Evolutionary conservation across 2,329 filamentous ascomycete genomes (phyloP).

Genomic region (Rutstroemia sydowiana): DNA sequence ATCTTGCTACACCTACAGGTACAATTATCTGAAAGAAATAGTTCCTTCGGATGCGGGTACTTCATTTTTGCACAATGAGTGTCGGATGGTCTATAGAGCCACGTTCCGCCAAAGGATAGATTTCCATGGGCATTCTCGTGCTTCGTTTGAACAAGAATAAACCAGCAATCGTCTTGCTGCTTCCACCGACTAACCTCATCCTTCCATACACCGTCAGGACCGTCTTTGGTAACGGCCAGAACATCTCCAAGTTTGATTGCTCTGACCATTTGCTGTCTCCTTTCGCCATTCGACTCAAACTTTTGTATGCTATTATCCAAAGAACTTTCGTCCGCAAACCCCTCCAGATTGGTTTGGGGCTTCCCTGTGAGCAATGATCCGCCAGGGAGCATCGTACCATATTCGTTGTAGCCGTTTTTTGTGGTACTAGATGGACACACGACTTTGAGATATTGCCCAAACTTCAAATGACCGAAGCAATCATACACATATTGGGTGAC

Average conservation of each 20-base stretch:
- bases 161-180: constrained; percentile 51
- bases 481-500: constrained; percentile 63
- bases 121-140: constrained; percentile 31
- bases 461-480: constrained; percentile 58
- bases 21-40: constrained; percentile 73
- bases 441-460: constrained; percentile 42
- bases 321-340: not conserved
- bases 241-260: constrained; percentile 44
- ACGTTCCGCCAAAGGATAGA: constrained; percentile 55
- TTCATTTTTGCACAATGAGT: constrained; percentile 61
- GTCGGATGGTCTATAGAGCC: constrained; percentile 66
- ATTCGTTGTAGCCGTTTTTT: not conserved
- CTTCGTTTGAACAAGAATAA: constrained; percentile 59
- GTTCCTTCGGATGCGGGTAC: constrained; percentile 65
- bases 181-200: constrained; percentile 38
- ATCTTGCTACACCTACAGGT: constrained; percentile 49
- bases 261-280: constrained; percentile 35
- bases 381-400: not conserved
- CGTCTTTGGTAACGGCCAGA: constrained; percentile 38
- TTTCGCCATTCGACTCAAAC: not conserved
- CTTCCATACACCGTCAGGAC: constrained; percentile 48
- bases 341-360: too few relatives aligned
- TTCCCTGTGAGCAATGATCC: not conserved
- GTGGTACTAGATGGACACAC: too few relatives aligned
- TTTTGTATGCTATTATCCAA: not conserved